Conservation (phyloP, 2,329 filamentous ascomycete species). For the Diaporthe australafricana region DNA sequence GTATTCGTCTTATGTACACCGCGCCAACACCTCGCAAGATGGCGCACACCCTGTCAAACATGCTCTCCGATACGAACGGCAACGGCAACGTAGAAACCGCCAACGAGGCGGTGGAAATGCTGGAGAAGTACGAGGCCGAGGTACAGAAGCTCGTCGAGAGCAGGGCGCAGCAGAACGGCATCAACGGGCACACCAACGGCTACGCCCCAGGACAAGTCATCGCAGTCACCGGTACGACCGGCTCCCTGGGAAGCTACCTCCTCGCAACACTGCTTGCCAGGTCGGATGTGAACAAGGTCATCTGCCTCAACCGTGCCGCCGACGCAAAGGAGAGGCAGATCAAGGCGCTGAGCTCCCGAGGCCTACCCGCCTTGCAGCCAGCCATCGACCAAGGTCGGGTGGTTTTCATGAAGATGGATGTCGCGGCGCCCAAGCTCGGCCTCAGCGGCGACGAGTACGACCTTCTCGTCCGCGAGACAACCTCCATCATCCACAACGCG, state of each 20-base stretch:
- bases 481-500: conserved; percentile 57
- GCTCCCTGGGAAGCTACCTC: conserved; percentile 32
- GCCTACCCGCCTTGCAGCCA: conserved; percentile 21
- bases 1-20: conserved; percentile 21
- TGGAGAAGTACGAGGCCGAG: conserved; percentile 35
- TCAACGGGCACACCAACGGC: conserved; percentile 11
- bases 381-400: conserved; percentile 26
- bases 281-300: conserved; percentile 31
- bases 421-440: conserved; percentile 52
- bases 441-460: conserved; percentile 46
- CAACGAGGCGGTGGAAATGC: conserved; percentile 9
- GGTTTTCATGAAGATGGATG: conserved; percentile 42
- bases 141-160: conserved; percentile 50
- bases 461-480: conserved; percentile 47
- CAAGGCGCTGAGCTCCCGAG: conserved; percentile 19
- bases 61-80: conserved; percentile 13
- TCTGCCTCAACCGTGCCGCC: conserved; percentile 33
- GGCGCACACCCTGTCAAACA: conserved; percentile 2
- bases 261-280: conserved; percentile 31
- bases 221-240: conserved; percentile 33
- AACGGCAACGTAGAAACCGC: background rate
- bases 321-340: conserved; percentile 25
- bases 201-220: conserved; percentile 20
- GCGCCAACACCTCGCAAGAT: conserved; percentile 10
- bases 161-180: conserved; percentile 1